phyloP scores from a whole-genome alignment of 768 basidiomycete species.

The Lactarius akahatsu region DNA sequence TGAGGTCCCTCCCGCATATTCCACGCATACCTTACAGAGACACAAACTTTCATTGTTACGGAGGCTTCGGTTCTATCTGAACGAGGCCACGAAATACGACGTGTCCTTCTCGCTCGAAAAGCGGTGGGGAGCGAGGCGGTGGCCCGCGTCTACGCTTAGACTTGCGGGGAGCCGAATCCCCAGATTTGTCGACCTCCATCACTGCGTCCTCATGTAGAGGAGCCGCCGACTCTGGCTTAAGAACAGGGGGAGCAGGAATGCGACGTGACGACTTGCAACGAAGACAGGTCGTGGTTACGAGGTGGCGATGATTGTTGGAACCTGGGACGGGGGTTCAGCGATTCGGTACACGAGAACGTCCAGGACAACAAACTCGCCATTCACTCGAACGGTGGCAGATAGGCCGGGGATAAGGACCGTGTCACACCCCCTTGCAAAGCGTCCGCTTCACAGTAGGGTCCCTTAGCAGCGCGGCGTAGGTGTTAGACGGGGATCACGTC shows the following conservation, averaged over 20 bases:
- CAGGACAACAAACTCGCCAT: conserved; percentile 42
- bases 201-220: conserved; percentile 5
- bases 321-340: conserved; percentile 32
- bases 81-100: conserved; percentile 67
- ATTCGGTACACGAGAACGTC: conserved; percentile 33
- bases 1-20: too few relatives aligned
- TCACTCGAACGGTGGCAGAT: conserved; percentile 62
- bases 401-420: conserved; percentile 64
- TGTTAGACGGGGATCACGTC: not conserved
- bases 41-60: not conserved
- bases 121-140: conserved; percentile 48
- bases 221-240: not conserved
- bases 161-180: not conserved
- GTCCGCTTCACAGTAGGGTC: conserved; percentile 84
- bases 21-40: not conserved
- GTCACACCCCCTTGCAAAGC: conserved; percentile 68
- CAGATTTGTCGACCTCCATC: conserved; percentile 3
- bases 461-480: conserved; percentile 43
- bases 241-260: conserved; percentile 62
- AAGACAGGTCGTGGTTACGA: conserved; percentile 57
- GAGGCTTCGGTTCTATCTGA: conserved; percentile 23
- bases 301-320: conserved; percentile 50
- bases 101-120: conserved; percentile 66
- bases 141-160: conserved; percentile 33
- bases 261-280: conserved; percentile 57